Evolutionary conservation across 2,329 filamentous ascomycete species (phyloP).

Genomic region (Xylariales sp.): DNA sequence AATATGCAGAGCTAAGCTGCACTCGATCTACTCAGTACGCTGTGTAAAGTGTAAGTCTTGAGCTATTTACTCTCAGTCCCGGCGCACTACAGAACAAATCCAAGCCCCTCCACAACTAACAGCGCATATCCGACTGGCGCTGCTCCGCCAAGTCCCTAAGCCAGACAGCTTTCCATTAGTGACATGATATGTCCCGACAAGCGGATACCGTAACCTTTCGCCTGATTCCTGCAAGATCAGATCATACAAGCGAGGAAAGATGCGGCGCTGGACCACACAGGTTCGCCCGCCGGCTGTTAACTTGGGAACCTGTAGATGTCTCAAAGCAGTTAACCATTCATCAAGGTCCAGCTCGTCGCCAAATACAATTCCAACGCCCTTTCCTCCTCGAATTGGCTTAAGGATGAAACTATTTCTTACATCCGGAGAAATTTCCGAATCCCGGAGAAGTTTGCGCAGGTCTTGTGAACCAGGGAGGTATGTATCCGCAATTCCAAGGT

Average conservation of each 20-base stretch:
- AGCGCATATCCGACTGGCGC: background rate
- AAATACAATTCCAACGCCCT: constrained; percentile 34
- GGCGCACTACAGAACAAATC: background rate
- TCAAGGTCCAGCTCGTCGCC: constrained; percentile 26
- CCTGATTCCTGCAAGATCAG: constrained; percentile 22
- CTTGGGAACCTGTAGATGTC: constrained; percentile 8
- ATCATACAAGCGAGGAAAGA: constrained; percentile 25
- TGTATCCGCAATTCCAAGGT: too few relatives aligned
- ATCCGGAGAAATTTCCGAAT: constrained; percentile 8
- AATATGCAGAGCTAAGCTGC: too few relatives aligned
- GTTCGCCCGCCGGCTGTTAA: constrained; percentile 8
- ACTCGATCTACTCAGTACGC: too few relatives aligned
- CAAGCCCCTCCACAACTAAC: background rate
- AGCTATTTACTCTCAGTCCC: too few relatives aligned
- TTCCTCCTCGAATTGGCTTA: constrained; percentile 33
- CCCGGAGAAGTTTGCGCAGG: too few relatives aligned
- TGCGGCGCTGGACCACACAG: constrained; percentile 25
- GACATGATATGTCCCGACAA: constrained; percentile 30
- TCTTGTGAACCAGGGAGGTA: too few relatives aligned
- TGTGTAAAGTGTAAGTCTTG: too few relatives aligned
- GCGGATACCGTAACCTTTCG: constrained; percentile 19
- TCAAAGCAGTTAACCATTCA: constrained; percentile 23
- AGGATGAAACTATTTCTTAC: constrained; percentile 26
- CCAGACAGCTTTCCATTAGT: background rate
- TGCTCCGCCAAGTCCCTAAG: background rate